A percentile compares a stretch with the other conserved stretches of the same genome.
These are phyloP conservation scores for Tritrichomonas musculus DNA, from an alignment of 208 protist species.

Conservation along the genomic window DNA sequence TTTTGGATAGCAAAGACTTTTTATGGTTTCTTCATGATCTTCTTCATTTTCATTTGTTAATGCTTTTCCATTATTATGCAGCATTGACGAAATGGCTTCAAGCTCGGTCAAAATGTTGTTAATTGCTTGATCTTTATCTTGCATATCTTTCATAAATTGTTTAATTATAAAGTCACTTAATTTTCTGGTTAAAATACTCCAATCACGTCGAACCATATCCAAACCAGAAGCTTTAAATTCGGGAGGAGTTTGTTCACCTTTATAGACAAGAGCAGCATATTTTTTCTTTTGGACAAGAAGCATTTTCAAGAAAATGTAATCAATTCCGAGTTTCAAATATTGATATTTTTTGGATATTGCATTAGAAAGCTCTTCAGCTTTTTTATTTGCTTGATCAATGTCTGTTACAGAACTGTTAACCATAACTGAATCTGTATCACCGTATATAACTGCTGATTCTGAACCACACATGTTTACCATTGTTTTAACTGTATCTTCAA, in stretches of 20 bases:
- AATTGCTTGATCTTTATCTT: slow-evolving; percentile 63
- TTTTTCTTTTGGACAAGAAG: slow-evolving; percentile 91
- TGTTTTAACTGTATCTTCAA: slow-evolving; percentile 69
- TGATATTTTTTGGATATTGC: slow-evolving; percentile 90
- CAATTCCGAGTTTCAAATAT: slow-evolving; percentile 97
- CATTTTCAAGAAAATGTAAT: slow-evolving; percentile 95
- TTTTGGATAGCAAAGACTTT: background rate
- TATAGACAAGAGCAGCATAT: slow-evolving; percentile 61
- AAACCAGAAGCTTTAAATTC: slow-evolving; percentile 89
- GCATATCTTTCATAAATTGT: slow-evolving; percentile 68
- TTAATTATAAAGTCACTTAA: slow-evolving; percentile 78
- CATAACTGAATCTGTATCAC: slow-evolving; percentile 99
- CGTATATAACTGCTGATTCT: slow-evolving; percentile 62
- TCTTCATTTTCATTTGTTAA: background rate
- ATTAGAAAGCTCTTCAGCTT: slow-evolving; percentile 75
- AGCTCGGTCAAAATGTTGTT: background rate
- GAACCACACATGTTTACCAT: too few species aligned
- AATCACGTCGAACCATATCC: slow-evolving; percentile 98
- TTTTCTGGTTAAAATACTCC: slow-evolving; percentile 88
- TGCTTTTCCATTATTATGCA: background rate
- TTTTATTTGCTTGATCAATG: slow-evolving; percentile 50
- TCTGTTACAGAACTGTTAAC: slow-evolving; percentile 82
- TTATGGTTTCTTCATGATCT: background rate
- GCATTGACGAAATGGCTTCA: background rate
- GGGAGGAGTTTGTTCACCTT: slow-evolving; percentile 53